A percentile compares a stretch with the other conserved stretches of the same genome.
These are phyloP conservation scores for Coemansia sp. DNA, from an alignment of 192 early-diverging fungal genomes.

Conservation along the genomic window DNA sequence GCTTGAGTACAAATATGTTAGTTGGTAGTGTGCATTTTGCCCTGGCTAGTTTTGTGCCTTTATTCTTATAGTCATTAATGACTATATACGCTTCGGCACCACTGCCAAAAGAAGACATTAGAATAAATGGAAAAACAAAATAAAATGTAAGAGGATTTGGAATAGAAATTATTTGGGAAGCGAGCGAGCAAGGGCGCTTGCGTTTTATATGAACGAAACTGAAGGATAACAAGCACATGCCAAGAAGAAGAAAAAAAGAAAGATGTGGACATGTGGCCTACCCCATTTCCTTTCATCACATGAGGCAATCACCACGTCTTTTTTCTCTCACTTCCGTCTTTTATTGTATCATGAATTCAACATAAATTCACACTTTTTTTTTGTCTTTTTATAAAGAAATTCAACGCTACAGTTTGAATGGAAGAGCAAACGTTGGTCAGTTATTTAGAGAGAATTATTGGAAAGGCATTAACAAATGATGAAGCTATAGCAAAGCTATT, in stretches of 20 bases:
- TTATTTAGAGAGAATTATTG: neutral
- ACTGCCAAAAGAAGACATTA: neutral
- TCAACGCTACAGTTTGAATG: neutral
- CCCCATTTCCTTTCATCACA: neutral
- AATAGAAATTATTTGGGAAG: neutral
- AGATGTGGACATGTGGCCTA: neutral
- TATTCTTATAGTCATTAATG: neutral
- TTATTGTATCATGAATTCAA: neutral
- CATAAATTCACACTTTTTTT: neutral
- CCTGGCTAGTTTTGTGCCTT: neutral
- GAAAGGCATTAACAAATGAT: neutral
- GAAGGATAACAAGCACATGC: neutral
- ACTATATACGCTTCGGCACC: neutral
- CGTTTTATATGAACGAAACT: neutral
- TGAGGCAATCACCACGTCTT: neutral
- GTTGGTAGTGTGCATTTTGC: neutral
- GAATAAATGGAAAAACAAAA: neutral
- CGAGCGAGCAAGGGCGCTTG: neutral
- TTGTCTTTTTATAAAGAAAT: neutral
- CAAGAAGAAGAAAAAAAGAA: neutral
- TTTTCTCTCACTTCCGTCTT: neutral
- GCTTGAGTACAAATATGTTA: neutral
- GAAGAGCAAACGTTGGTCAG: neutral
- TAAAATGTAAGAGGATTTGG: neutral
- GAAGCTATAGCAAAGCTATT: neutral